A percentile compares a stretch with the other conserved stretches of the same genome.
phyloP scores from a whole-genome alignment of 1,139 yeast species.

The Kodamaea alishanica region DNA sequence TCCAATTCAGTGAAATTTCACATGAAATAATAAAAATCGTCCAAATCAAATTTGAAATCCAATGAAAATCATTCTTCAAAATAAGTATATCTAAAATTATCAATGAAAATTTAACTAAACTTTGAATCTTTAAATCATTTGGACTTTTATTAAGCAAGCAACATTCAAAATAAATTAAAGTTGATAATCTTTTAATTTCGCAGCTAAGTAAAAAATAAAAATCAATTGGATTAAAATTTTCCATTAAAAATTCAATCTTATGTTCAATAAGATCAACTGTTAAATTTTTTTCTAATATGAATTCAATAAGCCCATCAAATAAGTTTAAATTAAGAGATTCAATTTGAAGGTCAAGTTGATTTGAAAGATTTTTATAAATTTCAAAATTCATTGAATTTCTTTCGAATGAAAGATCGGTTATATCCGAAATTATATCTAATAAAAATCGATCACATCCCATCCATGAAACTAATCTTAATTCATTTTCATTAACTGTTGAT shows the following conservation, averaged over 20 bases:
- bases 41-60: slow-evolving; percentile 27
- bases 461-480: slow-evolving; percentile 15
- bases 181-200: slow-evolving; percentile 26
- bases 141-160: slow-evolving; percentile 20
- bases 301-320: slow-evolving; percentile 12
- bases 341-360: slow-evolving; percentile 7
- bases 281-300: slow-evolving; percentile 4
- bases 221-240: slow-evolving; percentile 18
- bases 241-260: slow-evolving; percentile 9
- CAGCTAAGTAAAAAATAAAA: slow-evolving; percentile 26
- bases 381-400: slow-evolving; percentile 8
- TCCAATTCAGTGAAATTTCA: slow-evolving; percentile 21
- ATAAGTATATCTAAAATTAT: slow-evolving; percentile 22
- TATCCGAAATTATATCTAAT: slow-evolving; percentile 28
- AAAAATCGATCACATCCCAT: slow-evolving; percentile 31
- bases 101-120: slow-evolving; percentile 17
- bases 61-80: slow-evolving; percentile 25
- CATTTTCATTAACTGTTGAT: slow-evolving; percentile 1
- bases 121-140: slow-evolving; percentile 14
- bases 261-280: slow-evolving; percentile 9
- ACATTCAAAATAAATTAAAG: slow-evolving; percentile 26
- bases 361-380: slow-evolving; percentile 13
- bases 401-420: slow-evolving; percentile 34
- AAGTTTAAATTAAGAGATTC: slow-evolving; percentile 11
- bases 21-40: slow-evolving; percentile 23